A percentile compares a stretch with the other conserved stretches of the same genome.
These are phyloP conservation scores for Aureobasidium musti DNA, from an alignment of 2,329 filamentous ascomycete genomes.

Conservation along the genomic window DNA sequence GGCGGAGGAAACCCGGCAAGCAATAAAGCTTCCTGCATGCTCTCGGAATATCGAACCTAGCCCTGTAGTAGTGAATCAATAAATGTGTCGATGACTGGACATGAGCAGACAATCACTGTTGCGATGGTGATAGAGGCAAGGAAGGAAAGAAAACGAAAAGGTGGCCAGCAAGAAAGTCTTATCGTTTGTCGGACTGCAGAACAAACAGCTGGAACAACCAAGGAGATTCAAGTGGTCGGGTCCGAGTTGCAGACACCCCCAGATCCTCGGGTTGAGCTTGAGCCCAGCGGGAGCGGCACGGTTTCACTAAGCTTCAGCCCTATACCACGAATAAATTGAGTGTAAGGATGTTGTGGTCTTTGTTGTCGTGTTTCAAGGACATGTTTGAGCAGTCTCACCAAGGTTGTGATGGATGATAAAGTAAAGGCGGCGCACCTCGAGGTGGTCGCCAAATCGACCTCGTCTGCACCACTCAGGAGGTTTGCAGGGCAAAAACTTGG, in stretches of 20 bases:
- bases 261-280: conserved; percentile 19
- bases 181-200: not conserved
- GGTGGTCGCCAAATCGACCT: conserved; percentile 12
- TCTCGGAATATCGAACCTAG: not conserved
- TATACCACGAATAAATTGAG: conserved; percentile 23
- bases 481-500: conserved; percentile 18
- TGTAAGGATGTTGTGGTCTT: not conserved
- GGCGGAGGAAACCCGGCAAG: not conserved
- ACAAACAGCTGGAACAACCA: conserved; percentile 10
- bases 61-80: not conserved
- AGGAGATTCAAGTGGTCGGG: conserved; percentile 19
- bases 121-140: conserved; percentile 11
- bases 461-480: conserved; percentile 14
- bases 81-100: not conserved
- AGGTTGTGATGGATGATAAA: conserved; percentile 14
- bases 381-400: not conserved
- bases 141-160: not conserved
- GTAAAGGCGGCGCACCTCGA: not conserved
- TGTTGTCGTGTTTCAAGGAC: conserved; percentile 14
- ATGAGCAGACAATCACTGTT: not conserved
- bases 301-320: conserved; percentile 23
- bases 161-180: conserved; percentile 1
- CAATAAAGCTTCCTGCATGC: conserved; percentile 4
- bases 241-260: conserved; percentile 18
- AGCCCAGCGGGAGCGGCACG: conserved; percentile 17